Base-by-base conservation (phyloP, 179 eudicot genomes). In the Silene vulgaris region DNA sequence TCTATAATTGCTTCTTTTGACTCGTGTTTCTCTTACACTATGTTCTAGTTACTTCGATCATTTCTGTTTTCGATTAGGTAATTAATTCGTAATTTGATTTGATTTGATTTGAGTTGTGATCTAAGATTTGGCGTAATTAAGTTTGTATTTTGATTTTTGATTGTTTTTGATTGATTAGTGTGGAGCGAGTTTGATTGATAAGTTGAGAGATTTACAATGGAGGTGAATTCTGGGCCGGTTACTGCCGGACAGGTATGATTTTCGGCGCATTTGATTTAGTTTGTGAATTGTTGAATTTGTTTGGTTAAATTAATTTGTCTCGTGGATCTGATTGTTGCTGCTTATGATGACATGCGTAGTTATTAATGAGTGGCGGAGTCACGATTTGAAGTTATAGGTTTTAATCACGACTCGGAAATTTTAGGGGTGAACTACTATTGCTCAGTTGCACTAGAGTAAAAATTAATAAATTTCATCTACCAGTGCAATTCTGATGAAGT, bases 161-260 rank as follows among this genome's bases (percentile, higher is more conserved):
- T 66, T 75, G 14, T 4, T 32, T 35, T 20, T 65, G 43, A 40
- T 66, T 80, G 50, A 43, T 19, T 26, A 69, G 50, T 43, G 72
- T 40, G 29, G 57, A 69, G 72, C 45, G 57, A 69, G 57, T 63
- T 63, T 65, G 72, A 78, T 65, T 66, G 19, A 1, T 65, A 76
- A 48, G 82, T 61, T 59, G 73, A 69, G 63, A 50, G 73, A 62
- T 19, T 57, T 17, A 69, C 79, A 71, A 93, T 89, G 96, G 90
- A 69, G 89, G 90, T 78, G 84, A 82, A 83, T 63, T 65, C 90
- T 73, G 96, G 90, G 76, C 90, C 90, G 20, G 48, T 91, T 40
- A 88, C 96, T 43, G 80, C 96, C 67, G 98, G 98, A 62, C 96
- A 85, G 97, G 98, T 93, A 76, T 12, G 80, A 4, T 29, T 66